A percentile compares a stretch with the other conserved stretches of the same genome.
These are phyloP conservation scores for Ambrosiella beaveri DNA, from an alignment of 2,329 filamentous ascomycete species.

Conservation along the genomic window DNA sequence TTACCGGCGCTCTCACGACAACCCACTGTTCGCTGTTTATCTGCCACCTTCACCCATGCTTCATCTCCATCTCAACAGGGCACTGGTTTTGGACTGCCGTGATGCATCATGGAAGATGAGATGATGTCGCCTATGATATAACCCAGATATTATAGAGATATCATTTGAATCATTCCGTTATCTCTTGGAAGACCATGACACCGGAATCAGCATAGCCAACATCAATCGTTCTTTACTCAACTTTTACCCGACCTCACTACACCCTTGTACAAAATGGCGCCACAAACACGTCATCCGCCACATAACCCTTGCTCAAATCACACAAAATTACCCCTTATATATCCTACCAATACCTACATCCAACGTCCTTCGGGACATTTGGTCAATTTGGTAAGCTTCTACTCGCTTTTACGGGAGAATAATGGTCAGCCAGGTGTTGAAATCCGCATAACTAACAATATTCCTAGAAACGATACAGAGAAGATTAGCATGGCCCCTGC, in stretches of 20 bases:
- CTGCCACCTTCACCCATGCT: no score
- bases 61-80: no score
- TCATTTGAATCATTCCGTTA: no score
- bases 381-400: slow-evolving; percentile 14
- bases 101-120: no score
- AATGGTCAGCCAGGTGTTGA: no score
- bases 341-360: neutral
- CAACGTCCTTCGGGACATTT: slow-evolving; percentile 14
- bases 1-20: no score
- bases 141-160: no score
- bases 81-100: no score
- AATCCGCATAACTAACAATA: slow-evolving; percentile 1
- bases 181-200: no score
- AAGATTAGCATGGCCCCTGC: slow-evolving; percentile 72
- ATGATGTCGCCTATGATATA: no score
- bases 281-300: neutral
- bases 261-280: neutral
- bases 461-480: slow-evolving; percentile 31
- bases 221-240: neutral
- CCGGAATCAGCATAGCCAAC: neutral
- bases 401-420: neutral
- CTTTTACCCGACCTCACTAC: neutral
- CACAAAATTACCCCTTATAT: neutral
- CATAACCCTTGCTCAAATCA: neutral
- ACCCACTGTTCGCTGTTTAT: no score